A percentile compares a stretch with the other conserved stretches of the same genome.
phyloP scores from a whole-genome alignment of 2,329 filamentous ascomycete genomes.

The Ascochyta viciae-villosae region DNA sequence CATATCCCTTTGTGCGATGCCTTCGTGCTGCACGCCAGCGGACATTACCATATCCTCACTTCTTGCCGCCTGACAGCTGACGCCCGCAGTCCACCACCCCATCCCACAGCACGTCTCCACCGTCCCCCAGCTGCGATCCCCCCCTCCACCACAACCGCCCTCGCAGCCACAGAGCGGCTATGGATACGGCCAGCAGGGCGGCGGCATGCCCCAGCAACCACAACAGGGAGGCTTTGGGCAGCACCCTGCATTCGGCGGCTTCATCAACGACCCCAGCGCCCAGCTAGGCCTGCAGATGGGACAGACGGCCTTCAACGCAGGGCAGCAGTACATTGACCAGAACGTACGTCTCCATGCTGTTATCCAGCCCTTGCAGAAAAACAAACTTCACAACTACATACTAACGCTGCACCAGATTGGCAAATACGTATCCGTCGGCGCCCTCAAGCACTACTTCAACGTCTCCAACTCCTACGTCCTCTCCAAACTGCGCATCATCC shows the following conservation, averaged over 20 bases:
- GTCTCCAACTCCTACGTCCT: constrained; percentile 97
- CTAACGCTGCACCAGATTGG: constrained; percentile 62
- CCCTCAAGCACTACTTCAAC: constrained; percentile 99
- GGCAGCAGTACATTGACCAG: constrained; percentile 93
- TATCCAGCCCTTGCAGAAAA: not conserved
- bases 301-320: constrained; percentile 87
- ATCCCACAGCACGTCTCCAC: constrained; percentile 98
- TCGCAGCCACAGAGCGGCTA: constrained; percentile 72
- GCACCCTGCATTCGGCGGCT: constrained; percentile 78
- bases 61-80: constrained; percentile 2
- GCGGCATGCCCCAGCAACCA: constrained; percentile 31
- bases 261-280: constrained; percentile 94
- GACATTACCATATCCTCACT: not conserved
- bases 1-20: not conserved
- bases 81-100: constrained; percentile 72
- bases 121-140: constrained; percentile 94
- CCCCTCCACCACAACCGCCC: constrained; percentile 78
- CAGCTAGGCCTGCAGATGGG: constrained; percentile 96
- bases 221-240: constrained; percentile 44
- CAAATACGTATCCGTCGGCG: constrained; percentile 88
- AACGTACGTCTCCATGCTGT: constrained; percentile 68
- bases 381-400: not conserved
- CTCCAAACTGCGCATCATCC: constrained; percentile 89
- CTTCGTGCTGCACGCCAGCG: not conserved
- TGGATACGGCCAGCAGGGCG: constrained; percentile 73